Evolutionary conservation across 768 basidiomycete species (phyloP), one percentile per base, ranked within the genome.

Genomic region (Lactarius psammicola): DNA sequence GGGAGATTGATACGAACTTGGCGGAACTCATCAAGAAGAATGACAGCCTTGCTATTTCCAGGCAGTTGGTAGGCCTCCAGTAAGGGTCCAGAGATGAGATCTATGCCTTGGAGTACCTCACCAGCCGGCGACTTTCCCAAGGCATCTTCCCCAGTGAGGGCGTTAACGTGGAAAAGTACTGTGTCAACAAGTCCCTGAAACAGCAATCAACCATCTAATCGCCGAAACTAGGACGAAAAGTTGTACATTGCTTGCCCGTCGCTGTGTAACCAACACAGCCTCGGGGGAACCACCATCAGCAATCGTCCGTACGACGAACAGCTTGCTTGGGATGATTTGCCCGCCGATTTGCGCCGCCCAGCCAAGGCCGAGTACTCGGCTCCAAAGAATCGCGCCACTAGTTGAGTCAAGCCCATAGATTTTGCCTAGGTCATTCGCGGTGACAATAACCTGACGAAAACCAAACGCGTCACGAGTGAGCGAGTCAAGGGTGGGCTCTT

Each of bases 391-490:
- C 2, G 82, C 78, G 0, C 95, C 95, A 53, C 80, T 89, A 11
- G 85, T 83, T 1, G 91, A 89, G 70, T 97, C 94, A 51, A 98
- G 76, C 0, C 87, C 95, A 71, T 87, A 94, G 0, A 95, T 69
- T 71, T 92, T 94, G 2, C 94, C 93, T 33, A 82, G 79, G 0
- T 79, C 69, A 3, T 90, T 93, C 0, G 87, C 89, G 7, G 80
- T 82, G 4, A 96, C 83, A 54, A 95, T 83, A 33, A 97, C 75
- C 73, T 97, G 92, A 42, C 89, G 82, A 77, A 97, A 93, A 0
- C 94, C 94, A 73, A 95, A 96, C 0, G 87, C 76, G 71, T 95
- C 94, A 5, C 92, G 85, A 64, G 80, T 77, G 0, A 88, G 78
- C 0, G 76, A 64, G 28, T 77, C 79, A 36, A 73, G 67, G 18